These are phyloP conservation scores for Syncephalastrum monosporum DNA, from an alignment of 371 early-diverging fungal genomes.

Conservation along the genomic window DNA sequence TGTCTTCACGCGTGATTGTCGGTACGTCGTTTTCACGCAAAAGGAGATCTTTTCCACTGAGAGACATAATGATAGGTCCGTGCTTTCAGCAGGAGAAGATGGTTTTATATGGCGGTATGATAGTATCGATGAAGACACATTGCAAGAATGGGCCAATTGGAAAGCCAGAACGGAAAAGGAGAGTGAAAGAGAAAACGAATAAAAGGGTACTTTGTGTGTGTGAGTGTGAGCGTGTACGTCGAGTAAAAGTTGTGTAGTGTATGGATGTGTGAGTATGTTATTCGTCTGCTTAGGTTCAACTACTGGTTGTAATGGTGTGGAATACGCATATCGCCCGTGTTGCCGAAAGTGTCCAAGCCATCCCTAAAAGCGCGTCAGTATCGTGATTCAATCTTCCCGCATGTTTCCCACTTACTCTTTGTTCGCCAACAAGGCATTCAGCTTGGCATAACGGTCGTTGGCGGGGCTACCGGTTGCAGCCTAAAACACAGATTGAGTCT, in stretches of 20 bases:
- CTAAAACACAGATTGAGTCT: slow-evolving; percentile 1
- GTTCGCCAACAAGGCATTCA: slow-evolving; percentile 18
- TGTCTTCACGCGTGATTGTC: slow-evolving; percentile 73
- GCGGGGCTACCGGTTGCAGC: slow-evolving; percentile 8
- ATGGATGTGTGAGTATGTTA: too few species aligned
- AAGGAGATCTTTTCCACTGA: not conserved
- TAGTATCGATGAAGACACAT: slow-evolving; percentile 70
- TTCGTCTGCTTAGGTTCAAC: too few species aligned
- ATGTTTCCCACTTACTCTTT: slow-evolving; percentile 20
- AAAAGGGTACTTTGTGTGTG: too few species aligned
- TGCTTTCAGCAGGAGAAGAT: slow-evolving; percentile 77
- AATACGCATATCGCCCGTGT: slow-evolving; percentile 48
- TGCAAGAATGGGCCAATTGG: slow-evolving; percentile 72
- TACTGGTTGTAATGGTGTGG: slow-evolving; percentile 12
- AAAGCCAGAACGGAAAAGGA: slow-evolving; percentile 15
- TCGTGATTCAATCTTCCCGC: not conserved
- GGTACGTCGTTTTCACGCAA: slow-evolving; percentile 38
- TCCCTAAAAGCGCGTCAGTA: slow-evolving; percentile 19
- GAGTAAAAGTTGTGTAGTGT: too few species aligned
- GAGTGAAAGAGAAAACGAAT: slow-evolving; percentile 4
- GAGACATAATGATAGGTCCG: slow-evolving; percentile 42
- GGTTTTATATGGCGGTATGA: slow-evolving; percentile 85
- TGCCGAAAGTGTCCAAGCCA: slow-evolving; percentile 57
- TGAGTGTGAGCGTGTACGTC: too few species aligned
- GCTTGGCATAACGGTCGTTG: slow-evolving; percentile 15